Evolutionary conservation across 768 basidiomycete species (phyloP).

Genomic region (Gymnopilus junonius): DNA sequence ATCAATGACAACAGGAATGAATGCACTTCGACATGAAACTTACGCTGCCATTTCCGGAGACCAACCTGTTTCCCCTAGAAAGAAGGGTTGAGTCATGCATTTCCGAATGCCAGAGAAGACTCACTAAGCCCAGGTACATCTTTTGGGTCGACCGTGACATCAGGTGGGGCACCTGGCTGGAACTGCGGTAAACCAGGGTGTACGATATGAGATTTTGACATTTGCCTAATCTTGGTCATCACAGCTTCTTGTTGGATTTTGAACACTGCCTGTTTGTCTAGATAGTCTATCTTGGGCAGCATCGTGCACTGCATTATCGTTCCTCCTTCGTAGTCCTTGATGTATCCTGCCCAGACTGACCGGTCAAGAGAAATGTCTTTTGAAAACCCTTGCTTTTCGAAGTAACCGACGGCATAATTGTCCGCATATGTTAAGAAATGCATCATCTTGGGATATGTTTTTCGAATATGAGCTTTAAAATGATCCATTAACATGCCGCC

Average conservation of each 20-base stretch:
- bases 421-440: conserved; percentile 98
- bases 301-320: conserved; percentile 99
- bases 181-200: conserved; percentile 82
- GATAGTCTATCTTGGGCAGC: conserved; percentile 91
- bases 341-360: conserved; percentile 96
- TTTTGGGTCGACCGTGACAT: conserved; percentile 63
- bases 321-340: conserved; percentile 99
- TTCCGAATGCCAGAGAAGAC: conserved; percentile 25
- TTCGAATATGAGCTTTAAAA: conserved; percentile 91
- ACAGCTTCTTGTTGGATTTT: conserved; percentile 88
- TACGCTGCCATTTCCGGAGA: conserved; percentile 81
- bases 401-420: conserved; percentile 98
- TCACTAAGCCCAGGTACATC: conserved; percentile 89
- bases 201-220: conserved; percentile 85
- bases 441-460: conserved; percentile 84
- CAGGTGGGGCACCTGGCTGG: conserved; percentile 57
- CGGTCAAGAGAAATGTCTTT: conserved; percentile 95
- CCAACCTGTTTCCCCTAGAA: conserved; percentile 89
- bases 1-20: background rate
- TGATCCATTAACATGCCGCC: conserved; percentile 99
- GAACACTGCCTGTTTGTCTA: conserved; percentile 77
- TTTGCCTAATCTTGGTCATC: conserved; percentile 83
- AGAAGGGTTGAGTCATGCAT: conserved; percentile 3
- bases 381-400: conserved; percentile 98
- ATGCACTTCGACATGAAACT: conserved; percentile 25